phyloP scores from a whole-genome alignment of 2,329 filamentous ascomycete species.

The Ascochyta koolunga region DNA sequence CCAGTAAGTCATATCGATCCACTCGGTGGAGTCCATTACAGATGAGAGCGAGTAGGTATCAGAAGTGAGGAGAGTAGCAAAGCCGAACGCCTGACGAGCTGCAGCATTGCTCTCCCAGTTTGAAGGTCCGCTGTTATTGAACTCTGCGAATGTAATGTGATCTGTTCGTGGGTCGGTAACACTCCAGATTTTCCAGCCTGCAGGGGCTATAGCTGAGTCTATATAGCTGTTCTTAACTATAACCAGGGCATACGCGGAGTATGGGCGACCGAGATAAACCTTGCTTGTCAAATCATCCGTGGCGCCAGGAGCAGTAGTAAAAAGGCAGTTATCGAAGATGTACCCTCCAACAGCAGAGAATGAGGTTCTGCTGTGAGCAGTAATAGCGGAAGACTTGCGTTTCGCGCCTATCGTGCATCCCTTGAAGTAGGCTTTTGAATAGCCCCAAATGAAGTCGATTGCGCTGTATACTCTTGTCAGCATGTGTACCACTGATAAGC shows the following conservation, averaged over 20 bases:
- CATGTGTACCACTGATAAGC: no score
- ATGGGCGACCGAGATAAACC: slow-evolving; percentile 59
- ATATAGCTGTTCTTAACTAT: slow-evolving; percentile 58
- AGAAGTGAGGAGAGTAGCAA: slow-evolving; percentile 43
- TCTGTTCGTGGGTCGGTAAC: slow-evolving; percentile 54
- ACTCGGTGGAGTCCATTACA: slow-evolving; percentile 47
- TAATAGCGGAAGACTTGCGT: slow-evolving; percentile 41
- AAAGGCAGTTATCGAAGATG: slow-evolving; percentile 59
- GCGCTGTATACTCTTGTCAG: slow-evolving; percentile 40
- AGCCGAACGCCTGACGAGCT: slow-evolving; percentile 44
- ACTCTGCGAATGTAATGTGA: slow-evolving; percentile 63
- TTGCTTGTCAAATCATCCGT: slow-evolving; percentile 43
- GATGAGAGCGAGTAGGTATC: slow-evolving; percentile 42
- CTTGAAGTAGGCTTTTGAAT: slow-evolving; percentile 58
- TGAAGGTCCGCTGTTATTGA: slow-evolving; percentile 59
- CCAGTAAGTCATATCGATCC: slow-evolving; percentile 51
- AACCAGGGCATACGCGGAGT: slow-evolving; percentile 56
- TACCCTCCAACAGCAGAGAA: slow-evolving; percentile 50
- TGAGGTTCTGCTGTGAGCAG: slow-evolving; percentile 30
- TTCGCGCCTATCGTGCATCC: slow-evolving; percentile 54
- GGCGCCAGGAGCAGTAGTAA: slow-evolving; percentile 48
- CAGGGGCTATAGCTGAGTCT: slow-evolving; percentile 60
- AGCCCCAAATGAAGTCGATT: slow-evolving; percentile 64
- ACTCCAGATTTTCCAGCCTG: slow-evolving; percentile 65
- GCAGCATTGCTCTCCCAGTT: slow-evolving; percentile 46